phyloP scores from a whole-genome alignment of 805 yeast species.

The Saccharomyces kudriavzevii region DNA sequence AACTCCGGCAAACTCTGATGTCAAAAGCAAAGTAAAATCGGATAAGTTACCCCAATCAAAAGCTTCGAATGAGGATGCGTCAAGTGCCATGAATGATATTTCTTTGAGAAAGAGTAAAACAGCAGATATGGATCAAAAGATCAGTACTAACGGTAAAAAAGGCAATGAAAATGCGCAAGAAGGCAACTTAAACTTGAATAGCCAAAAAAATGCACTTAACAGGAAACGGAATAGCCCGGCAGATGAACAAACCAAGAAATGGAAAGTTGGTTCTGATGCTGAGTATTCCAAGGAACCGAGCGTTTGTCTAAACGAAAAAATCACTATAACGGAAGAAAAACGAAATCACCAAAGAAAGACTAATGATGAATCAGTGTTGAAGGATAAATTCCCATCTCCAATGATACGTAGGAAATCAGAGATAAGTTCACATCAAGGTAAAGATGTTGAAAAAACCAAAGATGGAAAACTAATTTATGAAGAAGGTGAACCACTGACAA shows the following conservation, averaged over 20 bases:
- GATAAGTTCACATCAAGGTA: background rate
- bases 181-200: background rate
- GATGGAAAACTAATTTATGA: conserved; percentile 8
- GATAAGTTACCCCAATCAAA: background rate
- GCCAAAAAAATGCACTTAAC: background rate
- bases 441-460: background rate
- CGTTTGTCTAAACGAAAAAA: background rate
- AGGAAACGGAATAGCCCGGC: background rate
- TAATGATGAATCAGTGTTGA: background rate
- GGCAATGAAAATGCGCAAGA: background rate
- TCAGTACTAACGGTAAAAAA: background rate
- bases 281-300: background rate
- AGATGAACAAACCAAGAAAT: background rate
- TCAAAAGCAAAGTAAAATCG: background rate
- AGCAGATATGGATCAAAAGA: background rate
- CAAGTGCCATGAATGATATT: background rate
- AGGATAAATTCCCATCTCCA: background rate
- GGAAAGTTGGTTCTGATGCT: background rate
- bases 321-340: background rate
- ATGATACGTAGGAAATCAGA: background rate
- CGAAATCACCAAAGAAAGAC: background rate
- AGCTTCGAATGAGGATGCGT: background rate
- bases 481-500: conserved; percentile 29
- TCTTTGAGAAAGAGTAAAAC: background rate
- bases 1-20: background rate